These are phyloP conservation scores for Collybiopsis confluens DNA, from an alignment of 768 basidiomycete genomes.

Conservation along the genomic window DNA sequence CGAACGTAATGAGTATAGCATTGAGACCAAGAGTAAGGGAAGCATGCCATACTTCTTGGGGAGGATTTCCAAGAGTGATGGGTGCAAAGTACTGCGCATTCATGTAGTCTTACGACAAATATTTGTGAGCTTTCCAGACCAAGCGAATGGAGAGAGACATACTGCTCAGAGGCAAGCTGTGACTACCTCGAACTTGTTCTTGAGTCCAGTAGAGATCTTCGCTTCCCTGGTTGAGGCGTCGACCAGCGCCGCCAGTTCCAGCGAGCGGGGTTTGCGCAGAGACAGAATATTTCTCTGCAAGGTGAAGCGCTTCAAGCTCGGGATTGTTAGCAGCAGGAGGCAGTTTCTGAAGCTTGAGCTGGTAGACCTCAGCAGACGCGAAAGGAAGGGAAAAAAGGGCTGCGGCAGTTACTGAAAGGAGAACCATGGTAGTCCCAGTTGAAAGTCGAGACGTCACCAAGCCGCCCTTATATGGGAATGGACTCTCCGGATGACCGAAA, in stretches of 20 bases:
- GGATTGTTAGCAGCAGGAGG: conserved; percentile 59
- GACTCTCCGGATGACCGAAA: background rate
- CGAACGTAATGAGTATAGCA: conserved; percentile 3
- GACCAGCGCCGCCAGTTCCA: conserved; percentile 71
- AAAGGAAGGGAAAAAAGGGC: conserved; percentile 48
- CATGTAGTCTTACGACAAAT: conserved; percentile 74
- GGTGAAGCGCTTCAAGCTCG: conserved; percentile 71
- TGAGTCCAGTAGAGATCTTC: conserved; percentile 81
- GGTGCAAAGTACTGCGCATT: conserved; percentile 97
- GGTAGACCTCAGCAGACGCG: conserved; percentile 61
- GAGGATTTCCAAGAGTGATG: conserved; percentile 77
- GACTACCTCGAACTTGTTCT: conserved; percentile 71
- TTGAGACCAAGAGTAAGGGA: background rate
- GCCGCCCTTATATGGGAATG: background rate
- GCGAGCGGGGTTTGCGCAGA: conserved; percentile 53
- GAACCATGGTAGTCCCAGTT: conserved; percentile 38
- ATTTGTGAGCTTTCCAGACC: conserved; percentile 8
- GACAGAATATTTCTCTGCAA: conserved; percentile 91
- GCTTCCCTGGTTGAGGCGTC: conserved; percentile 43
- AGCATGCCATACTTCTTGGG: conserved; percentile 58
- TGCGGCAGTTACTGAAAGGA: conserved; percentile 29
- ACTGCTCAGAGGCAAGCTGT: conserved; percentile 88
- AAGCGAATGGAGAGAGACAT: conserved; percentile 25
- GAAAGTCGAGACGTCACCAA: background rate
- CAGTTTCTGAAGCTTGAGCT: conserved; percentile 87